Evolutionary conservation across 768 basidiomycete genomes (phyloP), one percentile per base, ranked within the genome.

Genomic region (Guyanaporus albipodus): DNA sequence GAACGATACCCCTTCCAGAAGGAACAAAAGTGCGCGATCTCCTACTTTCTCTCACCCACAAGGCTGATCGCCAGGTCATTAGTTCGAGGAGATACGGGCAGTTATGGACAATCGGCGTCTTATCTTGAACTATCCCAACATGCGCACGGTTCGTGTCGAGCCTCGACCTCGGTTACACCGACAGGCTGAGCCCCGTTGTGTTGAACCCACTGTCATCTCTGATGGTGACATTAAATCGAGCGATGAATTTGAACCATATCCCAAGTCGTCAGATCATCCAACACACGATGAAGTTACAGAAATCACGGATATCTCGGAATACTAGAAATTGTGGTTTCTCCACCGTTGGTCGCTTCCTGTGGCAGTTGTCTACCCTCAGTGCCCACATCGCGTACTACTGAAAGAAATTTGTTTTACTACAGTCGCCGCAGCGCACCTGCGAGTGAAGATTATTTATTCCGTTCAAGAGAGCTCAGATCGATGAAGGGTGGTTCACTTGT

Each of bases 61-160:
- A 10, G 18, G 6, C 22, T 45, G 24, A 46, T 34, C 18, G 24
- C 3, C 33, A 22, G 34, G 9, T 48, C 19, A 26, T 31, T 50
- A 88, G 86, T 87, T 87, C 49, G 83, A 85, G 57, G 85, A 89
- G 59, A 75, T 89, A 46, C 77, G 74, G 38, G 84, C 83, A 6
- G 73, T 79, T 26, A 82, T 83, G 75, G 79, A 81, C 47, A 75
- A 75, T 48, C 75, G 75, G 50, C 73, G 71, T 48, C 73, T 89
- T 26, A 75, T 74, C 49, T 63, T 89, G 57, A 77, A 78, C 64
- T 86, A 87, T 54, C 86, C 86, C 45, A 66, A 66, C 49, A 66
- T 66, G 64, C 64, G 66, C 36, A 67, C 60, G 8, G 66, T 66
- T 43, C 64, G 64, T 32, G 64, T 66, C 31, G 66, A 66, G 19